Conservation (phyloP, 352 stramenopile genomes). For the Aphanomyces astaci region DNA sequence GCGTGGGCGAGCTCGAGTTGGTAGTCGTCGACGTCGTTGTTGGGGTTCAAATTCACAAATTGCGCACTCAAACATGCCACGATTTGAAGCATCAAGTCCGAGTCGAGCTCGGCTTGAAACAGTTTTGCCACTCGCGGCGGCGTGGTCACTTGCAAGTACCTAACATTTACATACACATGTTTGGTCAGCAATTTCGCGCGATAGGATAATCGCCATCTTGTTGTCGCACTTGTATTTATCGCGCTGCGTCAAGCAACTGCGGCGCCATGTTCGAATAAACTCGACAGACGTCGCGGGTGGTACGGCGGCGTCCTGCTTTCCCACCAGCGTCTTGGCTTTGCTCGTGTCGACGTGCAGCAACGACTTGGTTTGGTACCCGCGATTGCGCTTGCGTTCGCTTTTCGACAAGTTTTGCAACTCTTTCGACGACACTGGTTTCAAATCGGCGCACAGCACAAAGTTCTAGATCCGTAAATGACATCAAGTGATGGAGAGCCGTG, state of each 20-base stretch:
- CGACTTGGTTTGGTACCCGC: constrained; percentile 42
- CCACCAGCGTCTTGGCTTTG: background rate
- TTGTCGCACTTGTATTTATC: constrained; percentile 49
- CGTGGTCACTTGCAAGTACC: constrained; percentile 58
- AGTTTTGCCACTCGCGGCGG: constrained; percentile 35
- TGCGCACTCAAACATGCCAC: constrained; percentile 15
- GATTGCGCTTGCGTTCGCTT: constrained; percentile 46
- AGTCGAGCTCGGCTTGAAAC: constrained; percentile 64
- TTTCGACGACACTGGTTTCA: constrained; percentile 70
- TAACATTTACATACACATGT: constrained; percentile 23
- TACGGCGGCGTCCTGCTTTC: background rate
- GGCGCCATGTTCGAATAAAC: constrained; percentile 65
- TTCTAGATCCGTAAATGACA: too few species aligned
- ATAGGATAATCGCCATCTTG: background rate
- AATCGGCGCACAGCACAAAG: constrained; percentile 68
- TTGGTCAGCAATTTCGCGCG: background rate
- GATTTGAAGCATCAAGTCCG: constrained; percentile 64
- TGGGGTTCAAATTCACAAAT: constrained; percentile 8
- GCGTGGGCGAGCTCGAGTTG: constrained; percentile 21
- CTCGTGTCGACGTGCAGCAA: background rate
- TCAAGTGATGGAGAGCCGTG: too few species aligned
- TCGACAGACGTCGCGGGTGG: constrained; percentile 41
- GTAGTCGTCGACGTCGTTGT: constrained; percentile 17
- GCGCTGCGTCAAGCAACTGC: constrained; percentile 44
- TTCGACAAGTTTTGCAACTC: constrained; percentile 56